Base-by-base conservation (phyloP, 176 grass and related monocot species). In the Phoenix dactylifera region DNA sequence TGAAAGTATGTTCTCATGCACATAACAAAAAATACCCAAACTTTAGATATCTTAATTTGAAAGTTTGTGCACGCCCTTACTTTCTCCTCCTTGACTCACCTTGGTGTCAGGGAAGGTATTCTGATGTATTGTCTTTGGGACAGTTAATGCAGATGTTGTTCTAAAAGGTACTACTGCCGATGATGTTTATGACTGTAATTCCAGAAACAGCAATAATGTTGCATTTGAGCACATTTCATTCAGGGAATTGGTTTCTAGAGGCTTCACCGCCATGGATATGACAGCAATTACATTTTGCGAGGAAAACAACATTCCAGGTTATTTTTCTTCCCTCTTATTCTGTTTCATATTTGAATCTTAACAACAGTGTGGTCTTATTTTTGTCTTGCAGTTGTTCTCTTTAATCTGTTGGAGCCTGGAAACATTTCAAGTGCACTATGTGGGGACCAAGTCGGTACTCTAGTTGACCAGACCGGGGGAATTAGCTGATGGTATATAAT, bases 251-350 rank as follows among this genome's bases (percentile, higher is more conserved):
- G 70, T 71, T 67, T 72, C 79, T 59, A 89, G 88, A 86, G 87
- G 74, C 28, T 83, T 73, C 57, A 89, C 79, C 58, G 83, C 77
- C 66, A 83, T 98, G 73, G 88, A 98, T 66, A 86, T 87, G 78
- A 88, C 94, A 51, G 85, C 94, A 59, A 61, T 98, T 76, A 91
- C 85, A 17, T 86, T 86, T 39, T 98, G 94, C n/a, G 84, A 93
- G 74, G 94, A 98, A 62, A 98, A 93, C 72, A 92, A 93, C 63
- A 88, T 93, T 76, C 94, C 94, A 54, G 94, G 94, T 98, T 73
- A 72, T 72, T 55, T 55, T 59, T 30, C 59, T 50, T 22, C 18
- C 16, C 15, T 32, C 25, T 35, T 62, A 14, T 44, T 10, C 1
- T 14, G 35, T 14, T 44, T 44, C 35, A 44, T 44, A 44, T 39